Base-by-base conservation (phyloP, 441 rosid genomes). In the Bocquillonia castaneifolia region DNA sequence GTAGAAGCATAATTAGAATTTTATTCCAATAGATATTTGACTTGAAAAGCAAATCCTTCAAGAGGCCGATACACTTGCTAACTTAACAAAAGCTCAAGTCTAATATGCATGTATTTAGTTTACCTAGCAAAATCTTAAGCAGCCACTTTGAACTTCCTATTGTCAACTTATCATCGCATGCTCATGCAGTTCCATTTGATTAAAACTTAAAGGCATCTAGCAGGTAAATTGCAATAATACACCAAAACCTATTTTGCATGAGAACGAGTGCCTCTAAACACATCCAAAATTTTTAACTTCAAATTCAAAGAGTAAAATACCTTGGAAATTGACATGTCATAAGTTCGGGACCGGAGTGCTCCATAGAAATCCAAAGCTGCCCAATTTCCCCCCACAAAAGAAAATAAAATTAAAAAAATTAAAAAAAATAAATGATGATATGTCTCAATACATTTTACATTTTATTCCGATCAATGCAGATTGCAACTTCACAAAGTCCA, bases 281-380 rank as follows among this genome's bases (percentile, higher is more conserved):
- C 14, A 26, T 59, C 26, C 25, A 47, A 34, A 29, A 25, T 32
- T 20, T 40, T 3, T 13, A 23, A 62, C 36, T 50, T 65, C 13
- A 59, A 34, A 58, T n/a, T 29, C 25, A 57, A n/a, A 22, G 45
- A 68, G 51, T 56, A 53, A 37, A 42, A 42, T 75, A 91, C 97
- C 97, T 87, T 83, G 44, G 84, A 85, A 76, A 93, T 91, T 36
- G 92, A 83, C 66, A 79, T 83, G 81, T 93, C 99, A 73, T 88
- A 93, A 62, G 96, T 93, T 64, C 93, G 85, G 18, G 97, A 93
- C 78, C 99, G 85, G 48, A 91, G 82, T 66, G 96, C 97, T 78
- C 99, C 96, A 73, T 91, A 91, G 77, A 91, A 94, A 78, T 93
- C 97, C 81, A 93, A 83, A 66, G 96, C 99, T 93, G 84, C 68